Conservation (phyloP, 352 stramenopile species). For the Phytophthora hibernalis region DNA sequence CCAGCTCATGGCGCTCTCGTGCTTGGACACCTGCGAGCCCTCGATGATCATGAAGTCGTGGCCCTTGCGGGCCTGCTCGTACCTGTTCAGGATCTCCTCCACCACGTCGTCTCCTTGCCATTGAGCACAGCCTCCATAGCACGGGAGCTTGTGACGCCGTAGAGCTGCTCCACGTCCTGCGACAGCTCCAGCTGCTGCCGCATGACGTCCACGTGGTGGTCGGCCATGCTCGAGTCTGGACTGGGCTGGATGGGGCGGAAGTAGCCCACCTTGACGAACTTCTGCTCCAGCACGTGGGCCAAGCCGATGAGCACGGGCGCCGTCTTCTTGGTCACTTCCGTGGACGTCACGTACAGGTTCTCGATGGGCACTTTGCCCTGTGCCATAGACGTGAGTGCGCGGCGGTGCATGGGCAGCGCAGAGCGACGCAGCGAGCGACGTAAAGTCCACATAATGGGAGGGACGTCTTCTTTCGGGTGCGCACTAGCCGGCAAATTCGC, state of each 20-base stretch:
- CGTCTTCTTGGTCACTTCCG: slow-evolving; percentile 64
- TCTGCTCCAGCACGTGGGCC: slow-evolving; percentile 74
- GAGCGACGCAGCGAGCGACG: slow-evolving; percentile 35
- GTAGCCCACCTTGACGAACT: slow-evolving; percentile 75
- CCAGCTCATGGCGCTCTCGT: slow-evolving; percentile 80
- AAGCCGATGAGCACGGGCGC: slow-evolving; percentile 77
- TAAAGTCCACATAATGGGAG: slow-evolving; percentile 28
- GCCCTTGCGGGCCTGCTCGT: slow-evolving; percentile 55
- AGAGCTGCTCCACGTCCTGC: slow-evolving; percentile 50
- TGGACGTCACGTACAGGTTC: slow-evolving; percentile 77
- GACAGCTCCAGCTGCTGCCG: slow-evolving; percentile 61
- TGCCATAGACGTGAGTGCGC: slow-evolving; percentile 43
- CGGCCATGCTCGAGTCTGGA: slow-evolving; percentile 30
- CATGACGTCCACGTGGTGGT: slow-evolving; percentile 84
- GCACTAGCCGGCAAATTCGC: slow-evolving; percentile 25
- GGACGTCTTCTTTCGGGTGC: slow-evolving; percentile 3
- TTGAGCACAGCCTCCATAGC: slow-evolving; percentile 60
- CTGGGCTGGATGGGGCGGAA: slow-evolving; percentile 81
- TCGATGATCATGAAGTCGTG: slow-evolving; percentile 90
- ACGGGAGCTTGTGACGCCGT: slow-evolving; percentile 64
- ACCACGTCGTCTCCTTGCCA: slow-evolving; percentile 73
- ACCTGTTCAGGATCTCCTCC: slow-evolving; percentile 73
- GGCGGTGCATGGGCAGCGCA: slow-evolving; percentile 20
- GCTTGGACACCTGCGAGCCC: slow-evolving; percentile 67
- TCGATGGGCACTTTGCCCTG: slow-evolving; percentile 59